These are phyloP conservation scores for Testicularia cyperi DNA, from an alignment of 1,284 basidiomycete genomes.

Conservation along the genomic window DNA sequence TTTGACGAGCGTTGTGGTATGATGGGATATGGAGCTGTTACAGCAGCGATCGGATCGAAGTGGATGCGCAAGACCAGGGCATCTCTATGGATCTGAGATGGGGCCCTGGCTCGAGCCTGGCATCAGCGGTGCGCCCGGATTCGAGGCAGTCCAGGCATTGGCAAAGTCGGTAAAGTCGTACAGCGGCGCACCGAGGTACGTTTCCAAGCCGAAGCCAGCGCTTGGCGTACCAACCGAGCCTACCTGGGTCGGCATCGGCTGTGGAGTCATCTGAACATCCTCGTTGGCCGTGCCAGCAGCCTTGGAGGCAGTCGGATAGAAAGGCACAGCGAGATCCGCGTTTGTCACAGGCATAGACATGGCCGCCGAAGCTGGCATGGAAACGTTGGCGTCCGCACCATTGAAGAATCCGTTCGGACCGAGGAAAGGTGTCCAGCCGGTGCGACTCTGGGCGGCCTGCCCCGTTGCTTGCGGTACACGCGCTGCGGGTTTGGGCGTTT, in stretches of 20 bases:
- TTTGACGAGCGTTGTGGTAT: too few relatives aligned
- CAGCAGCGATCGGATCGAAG: too few relatives aligned
- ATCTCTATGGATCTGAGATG: conserved; percentile 24
- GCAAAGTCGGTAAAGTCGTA: conserved; percentile 42
- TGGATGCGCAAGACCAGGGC: too few relatives aligned
- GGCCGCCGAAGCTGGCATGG: conserved; percentile 1
- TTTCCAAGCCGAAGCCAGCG: conserved; percentile 35
- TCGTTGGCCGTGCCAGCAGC: not conserved
- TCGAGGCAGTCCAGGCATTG: conserved; percentile 29
- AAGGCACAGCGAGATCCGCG: not conserved
- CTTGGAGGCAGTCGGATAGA: not conserved
- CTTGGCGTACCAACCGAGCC: conserved; percentile 36
- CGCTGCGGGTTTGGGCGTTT: not conserved
- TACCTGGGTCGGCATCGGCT: not conserved
- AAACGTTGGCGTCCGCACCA: too few relatives aligned
- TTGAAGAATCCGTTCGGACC: conserved; percentile 24
- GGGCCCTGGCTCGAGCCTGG: conserved; percentile 11
- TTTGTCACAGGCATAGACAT: conserved; percentile 2
- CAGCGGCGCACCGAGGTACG: conserved; percentile 25
- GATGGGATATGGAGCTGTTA: too few relatives aligned
- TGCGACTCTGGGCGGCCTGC: conserved; percentile 2
- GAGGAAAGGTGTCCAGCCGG: conserved; percentile 28
- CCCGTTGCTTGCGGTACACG: not conserved
- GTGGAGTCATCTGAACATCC: not conserved
- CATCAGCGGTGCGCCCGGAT: conserved; percentile 6